phyloP scores from a whole-genome alignment of 2,329 filamentous ascomycete genomes.

The Falciphora oryzae region DNA sequence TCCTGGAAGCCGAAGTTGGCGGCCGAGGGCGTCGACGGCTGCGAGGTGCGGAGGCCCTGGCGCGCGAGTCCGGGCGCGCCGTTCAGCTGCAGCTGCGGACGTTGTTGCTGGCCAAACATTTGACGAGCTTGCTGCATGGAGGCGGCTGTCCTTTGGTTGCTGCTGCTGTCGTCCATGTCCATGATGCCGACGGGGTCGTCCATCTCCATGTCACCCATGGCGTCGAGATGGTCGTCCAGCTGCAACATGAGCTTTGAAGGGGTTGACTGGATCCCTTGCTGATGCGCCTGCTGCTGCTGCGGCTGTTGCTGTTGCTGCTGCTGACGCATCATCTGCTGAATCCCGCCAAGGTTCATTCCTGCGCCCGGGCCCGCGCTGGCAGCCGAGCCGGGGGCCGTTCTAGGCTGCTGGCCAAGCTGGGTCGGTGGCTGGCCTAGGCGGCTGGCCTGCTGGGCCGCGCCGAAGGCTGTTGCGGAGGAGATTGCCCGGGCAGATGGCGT shows the following conservation, averaged over 20 bases:
- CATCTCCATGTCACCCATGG: constrained; percentile 94
- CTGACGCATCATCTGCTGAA: constrained; percentile 38
- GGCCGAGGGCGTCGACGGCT: constrained; percentile 77
- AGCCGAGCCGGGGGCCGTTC: constrained; percentile 17
- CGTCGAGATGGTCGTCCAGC: constrained; percentile 67
- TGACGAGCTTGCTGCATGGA: constrained; percentile 66
- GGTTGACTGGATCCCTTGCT: constrained; percentile 12
- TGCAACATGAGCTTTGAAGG: constrained; percentile 28
- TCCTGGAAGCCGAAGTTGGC: constrained; percentile 80
- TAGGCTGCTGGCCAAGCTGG: constrained; percentile 18
- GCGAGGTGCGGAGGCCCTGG: constrained; percentile 77
- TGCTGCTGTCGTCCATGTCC: constrained; percentile 57
- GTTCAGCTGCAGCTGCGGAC: constrained; percentile 74
- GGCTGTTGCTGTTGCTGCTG: constrained; percentile 22
- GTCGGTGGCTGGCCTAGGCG: constrained; percentile 10
- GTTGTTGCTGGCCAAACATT: constrained; percentile 55
- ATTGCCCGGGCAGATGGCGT: not conserved
- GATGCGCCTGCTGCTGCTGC: constrained; percentile 13
- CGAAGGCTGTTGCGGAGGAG: not conserved
- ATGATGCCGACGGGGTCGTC: constrained; percentile 70
- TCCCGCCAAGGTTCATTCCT: constrained; percentile 26
- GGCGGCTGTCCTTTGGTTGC: constrained; percentile 19
- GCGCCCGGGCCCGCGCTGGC: constrained; percentile 14
- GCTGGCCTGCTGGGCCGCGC: constrained; percentile 5
- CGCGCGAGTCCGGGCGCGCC: constrained; percentile 70